These are phyloP conservation scores for Tuber umbilicatum DNA, from an alignment of 495 filamentous ascomycete species.

Conservation along the genomic window DNA sequence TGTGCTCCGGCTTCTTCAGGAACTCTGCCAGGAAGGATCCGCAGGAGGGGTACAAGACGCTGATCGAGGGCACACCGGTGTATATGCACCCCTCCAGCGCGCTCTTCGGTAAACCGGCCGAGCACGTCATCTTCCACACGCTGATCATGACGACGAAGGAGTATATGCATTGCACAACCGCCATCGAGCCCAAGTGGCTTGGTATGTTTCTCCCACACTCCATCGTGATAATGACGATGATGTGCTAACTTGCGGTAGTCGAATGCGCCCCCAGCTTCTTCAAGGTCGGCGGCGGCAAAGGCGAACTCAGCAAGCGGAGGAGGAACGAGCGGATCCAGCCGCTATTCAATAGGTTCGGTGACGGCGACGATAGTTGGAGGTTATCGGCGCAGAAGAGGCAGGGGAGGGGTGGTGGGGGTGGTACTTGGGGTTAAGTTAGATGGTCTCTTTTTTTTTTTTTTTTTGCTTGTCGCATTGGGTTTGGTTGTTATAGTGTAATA, in stretches of 20 bases:
- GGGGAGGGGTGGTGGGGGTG: slow-evolving; percentile 82
- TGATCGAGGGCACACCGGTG: slow-evolving; percentile 90
- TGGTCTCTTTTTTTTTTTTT: not conserved
- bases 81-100: slow-evolving; percentile 88
- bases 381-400: slow-evolving; percentile 80
- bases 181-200: slow-evolving; percentile 85
- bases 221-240: not conserved
- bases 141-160: slow-evolving; percentile 90
- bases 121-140: slow-evolving; percentile 89
- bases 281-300: slow-evolving; percentile 80
- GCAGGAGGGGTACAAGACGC: slow-evolving; percentile 90
- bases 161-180: slow-evolving; percentile 91
- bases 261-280: slow-evolving; percentile 97
- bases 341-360: slow-evolving; percentile 78
- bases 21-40: slow-evolving; percentile 94
- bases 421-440: slow-evolving; percentile 75
- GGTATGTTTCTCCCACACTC: slow-evolving; percentile 38
- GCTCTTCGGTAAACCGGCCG: slow-evolving; percentile 88
- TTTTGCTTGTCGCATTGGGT: not conserved
- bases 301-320: slow-evolving; percentile 81
- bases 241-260: slow-evolving; percentile 46
- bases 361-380: slow-evolving; percentile 89
- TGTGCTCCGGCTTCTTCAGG: slow-evolving; percentile 92
- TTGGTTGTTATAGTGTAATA: not conserved
- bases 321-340: slow-evolving; percentile 92